These are phyloP conservation scores for Trapa incisa DNA, from an alignment of 345 rosid genomes.

Conservation along the genomic window DNA sequence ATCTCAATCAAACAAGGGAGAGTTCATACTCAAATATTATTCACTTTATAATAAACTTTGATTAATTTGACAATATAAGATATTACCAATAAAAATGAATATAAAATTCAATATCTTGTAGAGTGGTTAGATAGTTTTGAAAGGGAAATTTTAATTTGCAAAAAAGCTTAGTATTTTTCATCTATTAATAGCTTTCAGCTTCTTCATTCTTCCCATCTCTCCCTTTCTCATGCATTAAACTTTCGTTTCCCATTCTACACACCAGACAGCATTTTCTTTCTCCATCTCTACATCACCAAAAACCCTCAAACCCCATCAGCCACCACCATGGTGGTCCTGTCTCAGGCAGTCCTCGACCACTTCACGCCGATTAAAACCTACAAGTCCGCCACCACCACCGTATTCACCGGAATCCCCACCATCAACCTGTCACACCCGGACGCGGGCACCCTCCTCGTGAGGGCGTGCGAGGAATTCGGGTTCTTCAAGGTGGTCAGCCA, in stretches of 20 bases:
- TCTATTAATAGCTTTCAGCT: slow-evolving; percentile 1
- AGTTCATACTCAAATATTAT: no score
- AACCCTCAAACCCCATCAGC: background rate
- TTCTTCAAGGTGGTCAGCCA: slow-evolving; percentile 77
- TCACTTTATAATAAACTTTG: no score
- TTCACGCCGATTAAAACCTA: slow-evolving; percentile 44
- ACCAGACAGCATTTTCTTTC: background rate
- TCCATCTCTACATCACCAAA: background rate
- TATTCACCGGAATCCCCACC: slow-evolving; percentile 38
- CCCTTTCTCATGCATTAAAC: background rate
- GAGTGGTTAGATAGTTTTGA: no score
- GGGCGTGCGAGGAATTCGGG: slow-evolving; percentile 65
- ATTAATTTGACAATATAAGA: no score
- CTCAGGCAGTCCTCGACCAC: slow-evolving; percentile 46
- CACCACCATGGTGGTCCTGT: slow-evolving; percentile 49
- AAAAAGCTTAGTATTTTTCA: background rate
- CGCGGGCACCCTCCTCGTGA: slow-evolving; percentile 36
- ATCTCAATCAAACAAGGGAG: no score
- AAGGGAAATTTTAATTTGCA: no score
- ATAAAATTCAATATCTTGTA: no score
- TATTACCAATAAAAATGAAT: no score
- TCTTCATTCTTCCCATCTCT: slow-evolving; percentile 1
- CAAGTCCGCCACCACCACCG: slow-evolving; percentile 22
- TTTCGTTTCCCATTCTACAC: background rate
- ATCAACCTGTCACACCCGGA: slow-evolving; percentile 50